Base-by-base conservation (phyloP, 73 alveolate genomes). In the Halteria grandinella region DNA sequence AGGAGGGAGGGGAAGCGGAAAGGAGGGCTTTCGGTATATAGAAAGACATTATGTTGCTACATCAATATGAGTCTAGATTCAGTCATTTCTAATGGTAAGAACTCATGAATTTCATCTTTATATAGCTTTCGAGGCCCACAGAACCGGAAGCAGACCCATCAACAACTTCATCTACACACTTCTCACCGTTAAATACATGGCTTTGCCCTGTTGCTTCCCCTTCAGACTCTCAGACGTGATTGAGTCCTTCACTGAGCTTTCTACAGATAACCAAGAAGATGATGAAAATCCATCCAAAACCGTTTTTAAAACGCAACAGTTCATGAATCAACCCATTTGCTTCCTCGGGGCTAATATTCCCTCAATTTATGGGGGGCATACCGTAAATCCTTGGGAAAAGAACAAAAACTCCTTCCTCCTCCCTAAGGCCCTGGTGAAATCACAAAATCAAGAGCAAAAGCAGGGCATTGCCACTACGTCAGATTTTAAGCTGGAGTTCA, bases 41-140 rank as follows among this genome's bases (percentile, higher is more conserved):
- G 27, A 52, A 62, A 62, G 40, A 18, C 41, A 7, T 40, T 62
- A 60, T 21, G 37, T 40, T 34, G 60, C 78, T 40, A 62, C 27
- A 40, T 62, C 24, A 62, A 62, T 23, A 7, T 62, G 1, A 60
- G 78, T 27, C 23, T 36, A 36, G 78, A 62, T 62, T 5, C 78
- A 17, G 23, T 62, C 2, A 41, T 62, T 36, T 18, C 50, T 41
- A 62, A 41, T 54, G 3, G 74, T 57, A 57, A 57, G 6, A 33
- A 11, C 10, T 6, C 17, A 11, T 27, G 10, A 31, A 12, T 7
- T 4, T 27, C 6, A 57, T n/a, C n/a, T n/a, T n/a, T n/a, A n/a
- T n/a, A n/a, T n/a, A 39, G 78, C 63, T 17, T 62, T 41, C 41
- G 78, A 62, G 45, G 78, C 49, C 36, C 12, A 25, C 7, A 62